phyloP scores from a whole-genome alignment of 2,329 filamentous ascomycete species.

The Clathrospora elynae region DNA sequence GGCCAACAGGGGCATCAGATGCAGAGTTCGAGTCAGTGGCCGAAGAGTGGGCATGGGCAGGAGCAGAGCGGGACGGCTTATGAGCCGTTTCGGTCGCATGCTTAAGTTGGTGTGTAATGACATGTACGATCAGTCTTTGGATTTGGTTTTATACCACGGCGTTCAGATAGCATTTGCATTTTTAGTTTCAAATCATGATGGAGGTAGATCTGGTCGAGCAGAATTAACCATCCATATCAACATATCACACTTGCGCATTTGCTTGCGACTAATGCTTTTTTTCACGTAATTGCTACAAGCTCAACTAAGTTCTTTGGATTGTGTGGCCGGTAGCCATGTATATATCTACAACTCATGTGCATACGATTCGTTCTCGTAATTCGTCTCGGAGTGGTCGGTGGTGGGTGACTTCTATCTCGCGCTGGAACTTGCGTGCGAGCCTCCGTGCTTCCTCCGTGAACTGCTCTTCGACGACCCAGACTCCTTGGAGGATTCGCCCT shows the following conservation, averaged over 20 bases:
- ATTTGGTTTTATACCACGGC: background rate
- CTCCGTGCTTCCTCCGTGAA: conserved; percentile 12
- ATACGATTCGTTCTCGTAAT: no score
- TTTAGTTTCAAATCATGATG: no score
- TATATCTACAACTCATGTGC: no score
- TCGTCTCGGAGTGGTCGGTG: no score
- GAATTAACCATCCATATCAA: no score
- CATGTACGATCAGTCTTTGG: conserved; percentile 13
- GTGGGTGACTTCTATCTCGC: conserved; percentile 10
- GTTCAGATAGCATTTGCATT: no score
- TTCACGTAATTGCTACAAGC: no score
- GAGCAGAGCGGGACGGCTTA: conserved; percentile 42
- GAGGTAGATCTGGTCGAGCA: no score
- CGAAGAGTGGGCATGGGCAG: conserved; percentile 28
- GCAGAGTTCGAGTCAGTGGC: conserved; percentile 11
- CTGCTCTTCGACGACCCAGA: conserved; percentile 6
- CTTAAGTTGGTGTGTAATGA: conserved; percentile 23
- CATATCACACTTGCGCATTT: no score
- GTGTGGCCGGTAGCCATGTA: no score
- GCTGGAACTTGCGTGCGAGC: conserved; percentile 14
- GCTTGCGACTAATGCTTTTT: no score
- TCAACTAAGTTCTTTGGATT: no score
- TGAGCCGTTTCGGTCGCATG: conserved; percentile 50
- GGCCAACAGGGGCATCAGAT: conserved; percentile 35
- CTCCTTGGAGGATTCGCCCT: conserved; percentile 5